phyloP scores from a whole-genome alignment of 2,329 filamentous ascomycete species.

The Pseudogymnoascus verrucosus region DNA sequence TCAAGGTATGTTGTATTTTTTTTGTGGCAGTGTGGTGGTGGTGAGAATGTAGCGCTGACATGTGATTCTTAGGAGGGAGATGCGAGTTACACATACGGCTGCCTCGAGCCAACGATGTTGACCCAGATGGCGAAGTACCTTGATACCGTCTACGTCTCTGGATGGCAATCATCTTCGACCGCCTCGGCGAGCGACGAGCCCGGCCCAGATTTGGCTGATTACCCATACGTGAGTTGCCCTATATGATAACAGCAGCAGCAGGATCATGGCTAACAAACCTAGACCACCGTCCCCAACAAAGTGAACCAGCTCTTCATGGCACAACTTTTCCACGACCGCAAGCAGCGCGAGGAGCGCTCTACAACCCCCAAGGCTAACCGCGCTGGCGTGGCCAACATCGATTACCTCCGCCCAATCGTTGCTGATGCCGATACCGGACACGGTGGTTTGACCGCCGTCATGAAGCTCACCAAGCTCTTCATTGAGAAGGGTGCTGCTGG shows the following conservation, averaged over 20 bases:
- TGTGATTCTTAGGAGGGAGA: constrained; percentile 55
- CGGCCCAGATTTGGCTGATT: constrained; percentile 94
- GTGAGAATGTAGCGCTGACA: constrained; percentile 14
- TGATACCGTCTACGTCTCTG: constrained; percentile 96
- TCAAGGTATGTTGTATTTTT: constrained; percentile 52
- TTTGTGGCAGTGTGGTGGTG: neutral
- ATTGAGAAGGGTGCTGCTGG: constrained; percentile 93
- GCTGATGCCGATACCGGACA: constrained; percentile 97
- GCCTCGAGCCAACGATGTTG: constrained; percentile 94
- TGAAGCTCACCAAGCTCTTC: constrained; percentile 99
- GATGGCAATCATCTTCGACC: constrained; percentile 97
- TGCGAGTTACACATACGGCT: constrained; percentile 92
- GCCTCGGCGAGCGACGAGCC: constrained; percentile 93
- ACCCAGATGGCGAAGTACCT: constrained; percentile 99
- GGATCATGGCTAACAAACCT: neutral
- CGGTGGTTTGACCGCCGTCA: constrained; percentile 93
- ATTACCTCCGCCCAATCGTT: constrained; percentile 92
- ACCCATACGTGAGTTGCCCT: constrained; percentile 64
- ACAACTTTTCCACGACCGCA: constrained; percentile 98
- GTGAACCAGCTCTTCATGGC: constrained; percentile 96
- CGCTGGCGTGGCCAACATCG: constrained; percentile 65
- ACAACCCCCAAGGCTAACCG: constrained; percentile 67
- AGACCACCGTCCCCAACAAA: constrained; percentile 98
- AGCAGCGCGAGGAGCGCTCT: constrained; percentile 92
- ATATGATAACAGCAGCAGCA: neutral